Evolutionary conservation across 768 basidiomycete species (phyloP), one percentile per base, ranked within the genome.

Genomic region (Fomitopsis pulvina): DNA sequence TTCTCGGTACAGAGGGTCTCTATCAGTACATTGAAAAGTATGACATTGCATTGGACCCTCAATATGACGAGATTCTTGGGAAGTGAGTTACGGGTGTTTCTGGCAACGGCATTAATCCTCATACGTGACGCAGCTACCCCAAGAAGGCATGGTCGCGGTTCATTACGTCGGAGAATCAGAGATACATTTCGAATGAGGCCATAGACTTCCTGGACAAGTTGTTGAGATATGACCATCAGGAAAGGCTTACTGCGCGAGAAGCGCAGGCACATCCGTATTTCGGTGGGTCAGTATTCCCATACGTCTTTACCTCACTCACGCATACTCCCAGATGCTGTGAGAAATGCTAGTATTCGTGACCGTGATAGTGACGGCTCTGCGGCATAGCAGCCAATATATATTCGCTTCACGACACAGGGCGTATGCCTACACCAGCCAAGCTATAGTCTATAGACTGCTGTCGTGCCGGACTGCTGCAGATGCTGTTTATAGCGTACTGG

Each of bases 161-260:
- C 68, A 88, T 96, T 60, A 96, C 92, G 9, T 88, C 88, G 12
- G 92, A 94, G 66, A 96, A 96, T 64, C 92, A 95, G 66, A 81
- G 92, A 51, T 96, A 90, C 68, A 92, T 97, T 60, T 91, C 92
- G 21, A 97, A 92, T 64, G 95, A 97, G 61, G 95, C 93, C 28
- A 89, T 97, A 60, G 94, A 96, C 71, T 85, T 97, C 62, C 70
- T 98, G 53, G 95, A 98, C 71, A 93, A 93, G 69, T 77, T 98
- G 29, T 77, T 96, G 63, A 85, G 92, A 47, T 98, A 97, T 67
- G 95, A 98, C 64, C 95, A 98, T 63, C 93, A 96, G 72, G 93
- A 95, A 64, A 83, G 95, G 47, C 74, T 97, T 51, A 98, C 95
- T 6, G 95, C 95, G 45, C 81, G 83, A 54, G 95, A 98, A 67